Conservation (phyloP, 208 protist genomes). For the Trypanosoma cruzi region DNA sequence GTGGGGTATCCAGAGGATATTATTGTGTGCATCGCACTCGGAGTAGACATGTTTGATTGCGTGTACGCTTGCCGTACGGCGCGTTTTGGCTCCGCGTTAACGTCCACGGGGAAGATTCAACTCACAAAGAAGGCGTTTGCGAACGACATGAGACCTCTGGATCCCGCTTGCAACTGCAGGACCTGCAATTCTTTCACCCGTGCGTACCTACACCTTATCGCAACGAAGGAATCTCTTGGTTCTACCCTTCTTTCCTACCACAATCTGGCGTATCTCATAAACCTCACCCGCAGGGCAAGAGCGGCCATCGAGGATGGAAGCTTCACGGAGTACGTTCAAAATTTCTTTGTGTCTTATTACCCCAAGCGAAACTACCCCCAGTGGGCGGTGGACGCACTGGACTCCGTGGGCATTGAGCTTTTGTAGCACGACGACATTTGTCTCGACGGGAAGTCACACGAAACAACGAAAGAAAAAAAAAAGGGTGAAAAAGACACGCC, state of each 20-base stretch:
- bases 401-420: slow-evolving; percentile 77
- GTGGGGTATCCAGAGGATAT: slow-evolving; percentile 99
- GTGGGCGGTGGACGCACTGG: slow-evolving; percentile 89
- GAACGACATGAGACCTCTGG: slow-evolving; percentile 76
- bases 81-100: slow-evolving; percentile 96
- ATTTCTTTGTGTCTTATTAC: slow-evolving; percentile 89
- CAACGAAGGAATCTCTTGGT: slow-evolving; percentile 83
- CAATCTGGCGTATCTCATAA: slow-evolving; percentile 98
- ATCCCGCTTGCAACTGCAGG: slow-evolving; percentile 91
- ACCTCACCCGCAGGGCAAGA: slow-evolving; percentile 91
- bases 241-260: slow-evolving; percentile 97
- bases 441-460: background rate
- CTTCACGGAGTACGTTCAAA: slow-evolving; percentile 87
- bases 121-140: slow-evolving; percentile 72
- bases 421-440: slow-evolving; percentile 20
- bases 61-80: slow-evolving; percentile 99
- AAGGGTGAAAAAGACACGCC: background rate
- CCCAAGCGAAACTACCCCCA: slow-evolving; percentile 83
- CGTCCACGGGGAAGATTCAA: slow-evolving; percentile 82
- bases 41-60: slow-evolving; percentile 99
- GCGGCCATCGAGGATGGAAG: slow-evolving; percentile 70
- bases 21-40: slow-evolving; percentile 97
- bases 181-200: slow-evolving; percentile 94
- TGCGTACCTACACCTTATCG: slow-evolving; percentile 93
- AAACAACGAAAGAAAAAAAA: slow-evolving; percentile 8